phyloP scores from a whole-genome alignment of 257 asterid genomes.

The Marsdenia floribunda region DNA sequence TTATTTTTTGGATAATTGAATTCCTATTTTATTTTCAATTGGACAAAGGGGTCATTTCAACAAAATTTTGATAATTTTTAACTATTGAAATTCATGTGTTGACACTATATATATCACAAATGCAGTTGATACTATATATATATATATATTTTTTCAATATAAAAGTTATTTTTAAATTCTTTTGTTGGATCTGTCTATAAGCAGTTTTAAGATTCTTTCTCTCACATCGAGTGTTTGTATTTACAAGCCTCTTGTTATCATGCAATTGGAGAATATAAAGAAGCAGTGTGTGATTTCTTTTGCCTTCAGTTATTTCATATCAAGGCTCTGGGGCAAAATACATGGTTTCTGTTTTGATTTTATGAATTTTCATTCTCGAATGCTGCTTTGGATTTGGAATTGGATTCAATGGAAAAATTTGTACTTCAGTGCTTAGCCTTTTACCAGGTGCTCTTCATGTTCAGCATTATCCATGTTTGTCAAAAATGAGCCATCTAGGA shows the following conservation, averaged over 20 bases:
- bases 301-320: slow-evolving; percentile 6
- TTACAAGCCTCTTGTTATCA: slow-evolving; percentile 93
- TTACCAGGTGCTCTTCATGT: slow-evolving; percentile 63
- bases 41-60: too few species aligned
- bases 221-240: slow-evolving; percentile 65
- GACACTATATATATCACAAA: neutral
- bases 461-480: slow-evolving; percentile 4
- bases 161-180: neutral
- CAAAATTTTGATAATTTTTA: too few species aligned
- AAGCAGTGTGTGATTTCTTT: slow-evolving; percentile 57
- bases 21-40: too few species aligned
- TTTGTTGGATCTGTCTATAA: neutral
- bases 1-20: too few species aligned
- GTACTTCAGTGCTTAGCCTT: slow-evolving; percentile 94
- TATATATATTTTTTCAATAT: neutral
- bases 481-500: neutral
- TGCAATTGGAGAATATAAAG: slow-evolving; percentile 95
- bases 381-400: slow-evolving; percentile 91
- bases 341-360: slow-evolving; percentile 2
- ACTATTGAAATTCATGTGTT: too few species aligned
- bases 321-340: neutral
- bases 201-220: neutral
- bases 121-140: neutral
- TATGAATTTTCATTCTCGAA: slow-evolving; percentile 18
- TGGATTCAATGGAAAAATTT: slow-evolving; percentile 95